Evolutionary conservation across 352 stramenopile species (phyloP).

Genomic region (Phytophthora colocasiae): DNA sequence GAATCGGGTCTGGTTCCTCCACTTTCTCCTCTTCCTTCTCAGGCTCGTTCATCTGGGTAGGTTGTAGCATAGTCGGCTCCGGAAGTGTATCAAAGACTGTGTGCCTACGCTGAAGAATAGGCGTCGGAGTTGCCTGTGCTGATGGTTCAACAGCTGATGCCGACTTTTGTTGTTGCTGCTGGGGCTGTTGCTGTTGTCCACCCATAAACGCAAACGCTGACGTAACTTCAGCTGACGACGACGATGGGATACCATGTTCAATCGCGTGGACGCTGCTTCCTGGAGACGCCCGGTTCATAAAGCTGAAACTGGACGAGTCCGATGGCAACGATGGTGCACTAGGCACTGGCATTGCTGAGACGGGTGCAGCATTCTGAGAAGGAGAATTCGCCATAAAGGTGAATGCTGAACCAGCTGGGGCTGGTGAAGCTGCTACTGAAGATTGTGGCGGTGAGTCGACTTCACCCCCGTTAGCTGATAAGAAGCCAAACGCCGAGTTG

Average conservation of each 20-base stretch:
- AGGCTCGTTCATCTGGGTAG: constrained; percentile 15
- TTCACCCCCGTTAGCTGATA: constrained; percentile 38
- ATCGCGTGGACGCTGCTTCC: constrained; percentile 19
- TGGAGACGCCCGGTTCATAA: constrained; percentile 35
- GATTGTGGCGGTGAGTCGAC: constrained; percentile 19
- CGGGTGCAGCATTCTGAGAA: constrained; percentile 1
- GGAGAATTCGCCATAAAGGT: constrained; percentile 28
- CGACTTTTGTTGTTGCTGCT: constrained; percentile 20
- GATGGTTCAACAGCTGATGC: constrained; percentile 9
- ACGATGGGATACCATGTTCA: constrained; percentile 32
- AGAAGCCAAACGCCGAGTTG: constrained; percentile 48
- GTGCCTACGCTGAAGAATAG: constrained; percentile 31
- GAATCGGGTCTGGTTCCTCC: constrained; percentile 68
- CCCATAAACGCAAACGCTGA: constrained; percentile 70
- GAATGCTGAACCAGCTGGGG: constrained; percentile 22
- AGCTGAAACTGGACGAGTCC: constrained; percentile 44
- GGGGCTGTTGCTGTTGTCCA: constrained; percentile 25
- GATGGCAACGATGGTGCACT: constrained; percentile 42
- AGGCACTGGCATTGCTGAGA: constrained; percentile 14
- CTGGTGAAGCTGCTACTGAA: constrained; percentile 2
- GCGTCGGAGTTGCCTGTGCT: constrained; percentile 21
- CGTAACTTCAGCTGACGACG: constrained; percentile 14
- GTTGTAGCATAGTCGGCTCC: constrained; percentile 45
- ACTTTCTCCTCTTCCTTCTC: constrained; percentile 43
- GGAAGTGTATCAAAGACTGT: constrained; percentile 72